Evolutionary conservation across 257 asterid genomes (phyloP), one percentile per base, ranked within the genome.

Genomic region (Nicotiana obtusifolia): DNA sequence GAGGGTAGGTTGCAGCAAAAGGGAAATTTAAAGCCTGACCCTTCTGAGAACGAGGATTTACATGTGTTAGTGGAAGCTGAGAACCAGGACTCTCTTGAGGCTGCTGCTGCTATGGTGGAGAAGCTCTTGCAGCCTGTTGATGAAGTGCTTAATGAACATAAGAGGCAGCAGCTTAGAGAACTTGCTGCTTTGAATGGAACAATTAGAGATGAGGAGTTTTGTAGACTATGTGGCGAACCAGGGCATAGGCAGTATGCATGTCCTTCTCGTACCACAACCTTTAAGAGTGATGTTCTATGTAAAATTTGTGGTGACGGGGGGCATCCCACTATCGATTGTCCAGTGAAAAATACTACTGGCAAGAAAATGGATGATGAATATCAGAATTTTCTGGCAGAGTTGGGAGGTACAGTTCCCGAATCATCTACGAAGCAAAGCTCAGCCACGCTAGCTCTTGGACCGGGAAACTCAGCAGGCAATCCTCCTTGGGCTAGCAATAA

Each of bases 291-390:
- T 52, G 98, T 95, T 79, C 83, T 90, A 64, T 95, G 99, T 87
- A 95, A 89, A 86, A 92, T 91, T 65, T 95, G 99, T 82, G 99
- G 99, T 83, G 99, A 95, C 81, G 98, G 99, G 80, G 99, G 99
- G 4, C 99, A 81, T 88, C 99, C 99, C 10, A 95, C 98, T 19
- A 91, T 94, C 16, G 99, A 95, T 49, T 95, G 99, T 30, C 99
- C 98, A 0, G 96, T 94, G 83, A 95, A 94, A 90, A 90, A 88
- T 81, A 93, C 98, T 9, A 88, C 99, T 2, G 99, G 98, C 28
- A 95, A 95, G 90, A 95, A 95, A 90, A 95, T 95, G 99, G 99
- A 95, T 53, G 99, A 95, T 71, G 99, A 95, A 87, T 95, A 95
- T 87, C 97, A 92, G 77, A 95, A 89, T 83, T 95, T 95, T 84